Percentiles rank a stretch among this genome's conserved stretches.
Conservation (phyloP, 768 basidiomycete genomes). For the Krasilnikovozyma curviuscula region DNA sequence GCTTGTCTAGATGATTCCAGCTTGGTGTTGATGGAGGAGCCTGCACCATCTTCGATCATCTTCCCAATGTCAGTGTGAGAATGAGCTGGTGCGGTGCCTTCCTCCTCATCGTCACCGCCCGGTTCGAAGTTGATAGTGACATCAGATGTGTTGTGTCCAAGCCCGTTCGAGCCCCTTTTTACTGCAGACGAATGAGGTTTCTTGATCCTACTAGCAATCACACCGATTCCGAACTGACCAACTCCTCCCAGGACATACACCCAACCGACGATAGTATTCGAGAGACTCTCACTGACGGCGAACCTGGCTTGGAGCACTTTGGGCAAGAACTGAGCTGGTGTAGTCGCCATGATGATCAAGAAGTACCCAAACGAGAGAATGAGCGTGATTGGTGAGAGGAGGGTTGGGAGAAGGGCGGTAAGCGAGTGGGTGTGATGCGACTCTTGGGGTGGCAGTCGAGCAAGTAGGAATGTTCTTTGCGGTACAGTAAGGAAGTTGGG, state of each 20-base stretch:
- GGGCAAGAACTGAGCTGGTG: conserved; percentile 8
- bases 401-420: background rate
- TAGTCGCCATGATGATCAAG: conserved; percentile 7
- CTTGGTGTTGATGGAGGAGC: too few relatives aligned
- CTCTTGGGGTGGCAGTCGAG: background rate
- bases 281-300: background rate
- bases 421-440: background rate
- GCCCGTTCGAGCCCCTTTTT: too few relatives aligned
- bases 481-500: background rate
- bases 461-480: background rate
- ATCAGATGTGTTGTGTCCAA: too few relatives aligned
- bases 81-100: too few relatives aligned
- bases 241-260: conserved; percentile 2
- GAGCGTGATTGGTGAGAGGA: background rate
- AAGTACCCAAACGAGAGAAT: conserved; percentile 2
- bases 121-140: too few relatives aligned
- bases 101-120: too few relatives aligned
- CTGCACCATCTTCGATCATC: too few relatives aligned
- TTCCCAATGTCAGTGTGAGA: too few relatives aligned
- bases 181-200: background rate
- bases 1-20: too few relatives aligned
- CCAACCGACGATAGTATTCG: conserved; percentile 2
- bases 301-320: conserved; percentile 5
- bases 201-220: background rate
- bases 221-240: conserved; percentile 6